Percentiles rank a stretch among this genome's conserved stretches.
phyloP scores from a whole-genome alignment of 2,329 filamentous ascomycete genomes.

The Phialemonium atrogriseum region DNA sequence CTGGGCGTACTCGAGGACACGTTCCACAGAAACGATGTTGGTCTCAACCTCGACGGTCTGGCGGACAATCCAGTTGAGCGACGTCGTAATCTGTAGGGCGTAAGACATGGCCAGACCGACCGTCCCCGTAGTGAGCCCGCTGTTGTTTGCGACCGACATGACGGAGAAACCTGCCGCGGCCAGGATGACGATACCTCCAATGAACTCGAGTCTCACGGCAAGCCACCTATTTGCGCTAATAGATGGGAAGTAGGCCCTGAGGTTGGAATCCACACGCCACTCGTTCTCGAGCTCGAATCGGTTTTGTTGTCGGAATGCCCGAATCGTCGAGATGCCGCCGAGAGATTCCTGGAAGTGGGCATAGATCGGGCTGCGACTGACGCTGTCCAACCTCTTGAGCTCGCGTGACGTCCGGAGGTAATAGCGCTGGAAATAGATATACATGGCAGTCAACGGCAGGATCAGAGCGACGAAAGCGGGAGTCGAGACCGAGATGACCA shows the following conservation, averaged over 20 bases:
- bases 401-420: conserved; percentile 94
- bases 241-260: conserved; percentile 90
- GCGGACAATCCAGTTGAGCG: conserved; percentile 96
- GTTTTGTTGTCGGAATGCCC: conserved; percentile 82
- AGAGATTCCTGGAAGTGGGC: conserved; percentile 98
- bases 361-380: conserved; percentile 92
- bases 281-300: conserved; percentile 91
- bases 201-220: conserved; percentile 88
- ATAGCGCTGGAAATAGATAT: conserved; percentile 92
- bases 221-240: conserved; percentile 94
- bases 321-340: conserved; percentile 88
- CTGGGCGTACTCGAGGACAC: conserved; percentile 88
- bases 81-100: conserved; percentile 92
- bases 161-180: conserved; percentile 76
- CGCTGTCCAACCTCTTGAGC: conserved; percentile 89
- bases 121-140: conserved; percentile 57
- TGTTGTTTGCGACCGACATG: conserved; percentile 65
- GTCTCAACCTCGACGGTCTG: conserved; percentile 99
- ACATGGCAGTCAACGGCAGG: conserved; percentile 70
- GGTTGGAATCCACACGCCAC: conserved; percentile 92
- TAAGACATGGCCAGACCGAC: conserved; percentile 97
- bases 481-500: conserved; percentile 73
- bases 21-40: conserved; percentile 98
- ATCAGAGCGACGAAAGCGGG: conserved; percentile 76
- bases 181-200: conserved; percentile 90